These are phyloP conservation scores for Cladosporium halotolerans DNA, from an alignment of 2,329 filamentous ascomycete genomes.

Conservation along the genomic window DNA sequence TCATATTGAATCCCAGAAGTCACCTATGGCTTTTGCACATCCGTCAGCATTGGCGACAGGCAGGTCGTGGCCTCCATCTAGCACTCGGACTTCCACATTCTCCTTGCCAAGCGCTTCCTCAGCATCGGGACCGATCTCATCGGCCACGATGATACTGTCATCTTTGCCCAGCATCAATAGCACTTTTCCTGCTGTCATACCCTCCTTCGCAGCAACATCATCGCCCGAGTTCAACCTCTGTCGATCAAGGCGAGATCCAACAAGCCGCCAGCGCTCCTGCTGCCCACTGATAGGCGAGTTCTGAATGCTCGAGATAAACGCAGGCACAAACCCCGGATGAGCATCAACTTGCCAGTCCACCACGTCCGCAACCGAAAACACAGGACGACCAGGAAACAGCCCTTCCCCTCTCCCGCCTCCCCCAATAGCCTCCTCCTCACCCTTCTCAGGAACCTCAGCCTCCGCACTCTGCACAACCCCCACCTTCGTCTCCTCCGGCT, in stretches of 20 bases:
- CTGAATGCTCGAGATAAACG: constrained; percentile 66
- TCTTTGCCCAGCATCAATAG: constrained; percentile 59
- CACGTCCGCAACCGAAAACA: constrained; percentile 46
- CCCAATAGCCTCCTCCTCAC: constrained; percentile 26
- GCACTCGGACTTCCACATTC: constrained; percentile 52
- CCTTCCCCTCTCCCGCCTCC: constrained; percentile 37
- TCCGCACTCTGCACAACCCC: constrained; percentile 15
- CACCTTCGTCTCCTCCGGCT: constrained; percentile 3
- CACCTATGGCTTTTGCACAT: constrained; percentile 48
- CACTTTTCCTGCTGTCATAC: constrained; percentile 46
- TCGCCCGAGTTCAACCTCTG: constrained; percentile 31
- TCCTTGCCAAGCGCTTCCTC: constrained; percentile 48
- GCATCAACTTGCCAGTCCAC: constrained; percentile 63
- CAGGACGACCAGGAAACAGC: constrained; percentile 18
- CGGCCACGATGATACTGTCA: constrained; percentile 61
- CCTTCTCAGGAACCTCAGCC: constrained; percentile 19
- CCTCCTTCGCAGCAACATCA: constrained; percentile 17
- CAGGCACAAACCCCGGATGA: constrained; percentile 61
- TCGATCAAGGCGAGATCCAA: constrained; percentile 46
- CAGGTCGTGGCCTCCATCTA: constrained; percentile 65
- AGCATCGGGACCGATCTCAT: constrained; percentile 60
- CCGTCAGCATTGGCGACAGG: constrained; percentile 56
- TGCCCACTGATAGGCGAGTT: constrained; percentile 63
- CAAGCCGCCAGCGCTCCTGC: constrained; percentile 54
- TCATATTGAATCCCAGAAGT: neutral